Conservation (phyloP, 805 yeast species). For the Schwanniomyces sp. region DNA sequence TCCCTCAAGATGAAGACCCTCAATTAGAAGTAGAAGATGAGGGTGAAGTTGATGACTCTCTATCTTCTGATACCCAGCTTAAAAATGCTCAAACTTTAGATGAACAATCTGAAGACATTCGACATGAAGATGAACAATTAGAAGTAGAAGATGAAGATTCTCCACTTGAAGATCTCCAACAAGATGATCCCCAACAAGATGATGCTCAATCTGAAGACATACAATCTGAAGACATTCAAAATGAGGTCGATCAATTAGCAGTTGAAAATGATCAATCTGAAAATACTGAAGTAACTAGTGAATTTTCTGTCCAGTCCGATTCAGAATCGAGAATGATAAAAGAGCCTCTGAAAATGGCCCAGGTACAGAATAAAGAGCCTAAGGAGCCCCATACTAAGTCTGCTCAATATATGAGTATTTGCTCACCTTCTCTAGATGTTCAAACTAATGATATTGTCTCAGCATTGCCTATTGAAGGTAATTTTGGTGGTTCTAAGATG, state of each 20-base stretch:
- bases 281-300: no score
- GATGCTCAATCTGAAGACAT: constrained; percentile 6
- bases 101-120: background rate
- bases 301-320: no score
- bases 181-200: constrained; percentile 1
- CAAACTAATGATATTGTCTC: no score
- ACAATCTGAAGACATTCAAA: background rate
- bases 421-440: no score
- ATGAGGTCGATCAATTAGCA: background rate
- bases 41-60: background rate
- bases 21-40: background rate
- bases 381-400: no score
- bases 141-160: background rate
- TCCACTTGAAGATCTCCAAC: background rate
- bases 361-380: no score
- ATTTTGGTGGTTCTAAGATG: no score
- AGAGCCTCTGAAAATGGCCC: no score
- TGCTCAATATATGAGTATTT: no score
- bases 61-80: background rate
- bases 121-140: no score
- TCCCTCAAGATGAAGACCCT: background rate
- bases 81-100: constrained; percentile 7
- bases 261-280: background rate
- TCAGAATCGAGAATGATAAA: no score
- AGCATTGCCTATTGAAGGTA: no score